Evolutionary conservation across 2,329 filamentous ascomycete species (phyloP).

Genomic region (Ploettnerulaceae sp.): DNA sequence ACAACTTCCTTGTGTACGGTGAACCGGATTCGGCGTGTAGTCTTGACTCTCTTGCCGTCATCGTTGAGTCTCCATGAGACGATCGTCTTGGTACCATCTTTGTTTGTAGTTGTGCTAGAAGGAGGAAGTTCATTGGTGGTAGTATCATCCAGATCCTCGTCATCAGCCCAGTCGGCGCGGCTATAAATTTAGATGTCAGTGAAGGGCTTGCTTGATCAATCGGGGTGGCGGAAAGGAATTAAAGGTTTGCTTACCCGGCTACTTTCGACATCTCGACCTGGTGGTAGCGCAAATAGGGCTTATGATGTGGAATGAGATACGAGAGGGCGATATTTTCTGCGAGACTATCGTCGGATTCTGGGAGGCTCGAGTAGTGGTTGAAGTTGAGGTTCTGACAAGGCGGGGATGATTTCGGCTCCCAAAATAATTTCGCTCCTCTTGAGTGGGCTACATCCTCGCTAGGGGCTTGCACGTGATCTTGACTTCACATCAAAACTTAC

Average conservation of each 20-base stretch:
- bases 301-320: too few species aligned
- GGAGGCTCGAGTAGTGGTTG: neutral
- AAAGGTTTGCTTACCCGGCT: conserved; percentile 7
- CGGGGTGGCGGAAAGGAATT: neutral
- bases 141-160: conserved; percentile 79
- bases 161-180: conserved; percentile 81
- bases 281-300: neutral
- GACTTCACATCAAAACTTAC: neutral
- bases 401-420: conserved; percentile 1
- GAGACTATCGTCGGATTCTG: too few species aligned
- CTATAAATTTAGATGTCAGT: conserved; percentile 14
- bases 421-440: conserved; percentile 6
- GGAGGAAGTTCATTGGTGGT: conserved; percentile 62
- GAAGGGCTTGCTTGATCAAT: neutral
- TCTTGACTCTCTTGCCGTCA: conserved; percentile 92
- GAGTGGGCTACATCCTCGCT: conserved; percentile 9
- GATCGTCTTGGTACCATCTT: conserved; percentile 96
- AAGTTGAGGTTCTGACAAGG: neutral
- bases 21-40: conserved; percentile 89
- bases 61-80: conserved; percentile 89
- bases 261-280: conserved; percentile 12
- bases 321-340: too few species aligned
- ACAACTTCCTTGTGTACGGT: conserved; percentile 89
- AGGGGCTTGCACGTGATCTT: conserved; percentile 1
- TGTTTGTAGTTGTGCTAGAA: conserved; percentile 88